Conservation (phyloP, 2,329 filamentous ascomycete genomes). For the Exophiala spinifera region DNA sequence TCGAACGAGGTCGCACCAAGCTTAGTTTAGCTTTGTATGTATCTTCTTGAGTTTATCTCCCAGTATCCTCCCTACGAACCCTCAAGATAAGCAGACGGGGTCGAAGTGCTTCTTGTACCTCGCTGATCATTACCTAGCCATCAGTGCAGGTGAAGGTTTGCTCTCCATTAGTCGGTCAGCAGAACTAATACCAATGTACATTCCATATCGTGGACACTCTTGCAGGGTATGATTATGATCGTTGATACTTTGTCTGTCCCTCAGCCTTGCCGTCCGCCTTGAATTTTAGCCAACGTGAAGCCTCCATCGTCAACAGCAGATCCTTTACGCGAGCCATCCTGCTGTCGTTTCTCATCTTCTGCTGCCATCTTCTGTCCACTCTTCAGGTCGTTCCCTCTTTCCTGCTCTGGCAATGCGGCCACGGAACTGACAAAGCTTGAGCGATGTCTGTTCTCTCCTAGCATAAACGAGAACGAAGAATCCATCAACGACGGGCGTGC, state of each 20-base stretch:
- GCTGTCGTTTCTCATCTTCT: slow-evolving; percentile 22
- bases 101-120: too few species aligned
- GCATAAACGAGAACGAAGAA: slow-evolving; percentile 51
- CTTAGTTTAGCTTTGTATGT: too few species aligned
- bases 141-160: too few species aligned
- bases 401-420: slow-evolving; percentile 45
- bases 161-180: too few species aligned
- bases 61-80: too few species aligned
- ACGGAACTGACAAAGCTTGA: slow-evolving; percentile 47
- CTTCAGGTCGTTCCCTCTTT: slow-evolving; percentile 35
- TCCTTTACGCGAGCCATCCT: slow-evolving; percentile 29
- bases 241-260: not conserved
- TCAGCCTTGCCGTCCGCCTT: slow-evolving; percentile 24
- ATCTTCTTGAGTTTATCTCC: too few species aligned
- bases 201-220: too few species aligned
- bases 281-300: slow-evolving; percentile 40
- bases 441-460: slow-evolving; percentile 44
- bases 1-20: too few species aligned
- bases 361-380: slow-evolving; percentile 33
- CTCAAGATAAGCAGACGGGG: too few species aligned
- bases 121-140: too few species aligned
- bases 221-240: too few species aligned
- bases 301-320: slow-evolving; percentile 36
- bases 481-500: slow-evolving; percentile 44
- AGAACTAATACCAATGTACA: too few species aligned